Conservation (phyloP, 345 rosid species). For the Sisymbrium altissimum region DNA sequence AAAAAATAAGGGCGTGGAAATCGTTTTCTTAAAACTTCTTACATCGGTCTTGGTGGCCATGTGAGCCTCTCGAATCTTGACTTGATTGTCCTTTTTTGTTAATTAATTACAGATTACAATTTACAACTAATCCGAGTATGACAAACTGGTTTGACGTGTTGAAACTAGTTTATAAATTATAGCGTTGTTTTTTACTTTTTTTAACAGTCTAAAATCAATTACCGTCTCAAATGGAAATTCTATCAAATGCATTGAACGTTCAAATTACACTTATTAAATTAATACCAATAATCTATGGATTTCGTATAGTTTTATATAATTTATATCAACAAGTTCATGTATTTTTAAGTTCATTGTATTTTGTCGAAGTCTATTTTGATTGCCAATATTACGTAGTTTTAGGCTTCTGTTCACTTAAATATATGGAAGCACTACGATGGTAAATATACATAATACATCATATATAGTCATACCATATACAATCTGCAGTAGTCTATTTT, state of each 20-base stretch:
- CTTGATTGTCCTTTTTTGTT: not conserved
- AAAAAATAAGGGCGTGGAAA: not conserved
- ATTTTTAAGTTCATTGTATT: not conserved
- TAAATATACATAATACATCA: no score
- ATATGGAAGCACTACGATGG: no score
- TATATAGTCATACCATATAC: no score
- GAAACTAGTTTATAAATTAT: not conserved
- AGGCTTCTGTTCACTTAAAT: no score
- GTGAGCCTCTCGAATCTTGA: not conserved
- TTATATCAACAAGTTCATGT: not conserved
- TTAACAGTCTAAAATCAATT: not conserved
- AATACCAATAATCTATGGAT: no score
- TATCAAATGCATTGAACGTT: not conserved
- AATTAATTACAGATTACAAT: not conserved
- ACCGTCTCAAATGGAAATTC: not conserved
- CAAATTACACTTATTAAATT: not conserved
- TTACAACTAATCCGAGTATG: slow-evolving; percentile 3
- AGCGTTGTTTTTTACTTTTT: not conserved
- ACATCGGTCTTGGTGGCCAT: not conserved
- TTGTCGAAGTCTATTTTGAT: no score
- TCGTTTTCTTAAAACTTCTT: not conserved
- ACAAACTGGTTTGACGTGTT: not conserved
- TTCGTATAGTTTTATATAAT: no score
- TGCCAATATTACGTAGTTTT: not conserved
- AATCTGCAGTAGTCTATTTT: no score